Base-by-base conservation (phyloP, 257 asterid species). In the Solanum chaucha region DNA sequence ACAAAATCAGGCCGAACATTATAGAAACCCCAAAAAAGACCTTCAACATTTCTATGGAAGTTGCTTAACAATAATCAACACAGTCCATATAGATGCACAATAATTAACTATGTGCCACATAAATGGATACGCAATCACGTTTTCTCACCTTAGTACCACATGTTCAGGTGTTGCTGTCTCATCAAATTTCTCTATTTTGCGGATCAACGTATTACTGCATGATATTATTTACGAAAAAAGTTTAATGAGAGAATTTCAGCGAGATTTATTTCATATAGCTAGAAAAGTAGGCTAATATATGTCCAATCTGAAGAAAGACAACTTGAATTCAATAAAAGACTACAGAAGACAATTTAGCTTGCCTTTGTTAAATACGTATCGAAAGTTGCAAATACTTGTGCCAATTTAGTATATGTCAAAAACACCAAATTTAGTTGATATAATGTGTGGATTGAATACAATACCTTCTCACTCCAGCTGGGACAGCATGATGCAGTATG, bases 381-480 rank as follows among this genome's bases (percentile, higher is more conserved):
- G 4, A 3, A 55, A 55, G 24, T 55, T 19, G 64, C 64, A 55
- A 55, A 55, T 55, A 55, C 10, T 55, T 55, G 64, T 17, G 64
- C 4, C 41, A 14, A 41, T 44, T 78, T 41, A 44, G 24, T 14
- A 44, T 8, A 44, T 4, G 24, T 14, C 38, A 4, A 78, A 8
- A 78, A 26, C 24, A 1, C 3, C 84, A 14, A 80, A 44, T 44
- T 2, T 78, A 8, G 40, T 36, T 46, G 26, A 5, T 80, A 46
- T 26, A 26, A 6, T 80, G 38, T 46, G 24, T 6, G 68, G 68
- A 46, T 15, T 8, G 85, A 81, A 48, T 81, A 48, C 35, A 67
- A n/a, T 35, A 96, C 99, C 98, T 95, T 90, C 90, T 92, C 82
- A 94, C 90, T 85, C 98, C 98, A 88, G 98, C 92, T 48, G 99